Conservation (phyloP, 1,139 yeast genomes). For the Meyerozyma athensensis region DNA sequence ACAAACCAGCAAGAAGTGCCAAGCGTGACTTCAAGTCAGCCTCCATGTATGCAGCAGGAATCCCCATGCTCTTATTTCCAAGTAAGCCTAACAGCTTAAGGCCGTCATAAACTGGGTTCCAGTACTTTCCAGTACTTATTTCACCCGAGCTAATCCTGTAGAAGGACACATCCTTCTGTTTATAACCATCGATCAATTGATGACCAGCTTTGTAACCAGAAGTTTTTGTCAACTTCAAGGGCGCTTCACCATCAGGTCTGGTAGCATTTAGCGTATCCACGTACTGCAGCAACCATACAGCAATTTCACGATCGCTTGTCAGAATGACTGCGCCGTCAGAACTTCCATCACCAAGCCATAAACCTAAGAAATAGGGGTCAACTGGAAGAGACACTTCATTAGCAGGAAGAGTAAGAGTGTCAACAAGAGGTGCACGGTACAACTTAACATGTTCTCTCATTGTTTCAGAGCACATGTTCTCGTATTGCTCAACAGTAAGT, state of each 20-base stretch:
- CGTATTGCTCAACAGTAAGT: slow-evolving; percentile 2
- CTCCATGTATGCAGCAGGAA: slow-evolving; percentile 3
- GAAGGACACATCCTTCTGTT: background rate
- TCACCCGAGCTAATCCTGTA: background rate
- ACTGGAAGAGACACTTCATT: background rate
- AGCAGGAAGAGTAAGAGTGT: background rate
- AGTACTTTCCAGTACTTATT: background rate
- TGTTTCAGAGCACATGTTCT: slow-evolving; percentile 3
- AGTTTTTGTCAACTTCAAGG: slow-evolving; percentile 3
- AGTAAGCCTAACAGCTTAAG: slow-evolving; percentile 4
- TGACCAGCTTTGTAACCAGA: background rate
- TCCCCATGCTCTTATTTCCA: slow-evolving; percentile 1
- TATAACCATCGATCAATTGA: background rate
- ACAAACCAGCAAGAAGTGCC: slow-evolving; percentile 4
- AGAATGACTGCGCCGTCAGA: background rate
- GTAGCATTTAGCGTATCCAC: slow-evolving; percentile 2
- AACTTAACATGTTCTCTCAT: background rate
- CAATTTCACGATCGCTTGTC: slow-evolving; percentile 4
- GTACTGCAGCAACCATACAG: slow-evolving; percentile 3
- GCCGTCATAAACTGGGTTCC: slow-evolving; percentile 3
- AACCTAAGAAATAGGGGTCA: slow-evolving; percentile 5
- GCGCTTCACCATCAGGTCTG: background rate
- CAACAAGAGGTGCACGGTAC: slow-evolving; percentile 1
- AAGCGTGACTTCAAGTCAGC: background rate
- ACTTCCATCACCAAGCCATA: slow-evolving; percentile 4